These are phyloP conservation scores for Sphagnurus paluster DNA, from an alignment of 1,284 basidiomycete genomes.

Conservation along the genomic window DNA sequence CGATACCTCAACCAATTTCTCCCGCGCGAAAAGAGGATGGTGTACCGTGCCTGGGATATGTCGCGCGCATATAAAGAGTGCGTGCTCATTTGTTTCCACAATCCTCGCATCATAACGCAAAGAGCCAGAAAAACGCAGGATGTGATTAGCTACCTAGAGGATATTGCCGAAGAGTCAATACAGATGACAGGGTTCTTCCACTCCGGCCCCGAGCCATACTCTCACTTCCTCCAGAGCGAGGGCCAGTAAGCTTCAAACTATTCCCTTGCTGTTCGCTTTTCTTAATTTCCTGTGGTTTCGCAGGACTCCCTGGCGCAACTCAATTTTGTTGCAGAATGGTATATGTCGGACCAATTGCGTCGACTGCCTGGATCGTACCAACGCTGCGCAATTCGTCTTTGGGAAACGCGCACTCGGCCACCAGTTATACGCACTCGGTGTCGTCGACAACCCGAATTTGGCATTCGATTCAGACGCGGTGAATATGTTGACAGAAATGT, in stretches of 20 bases:
- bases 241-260: constrained; percentile 36
- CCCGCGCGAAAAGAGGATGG: constrained; percentile 83
- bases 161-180: constrained; percentile 93
- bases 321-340: constrained; percentile 87
- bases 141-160: constrained; percentile 94
- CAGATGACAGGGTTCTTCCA: constrained; percentile 95
- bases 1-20: constrained; percentile 95
- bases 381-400: constrained; percentile 97
- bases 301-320: constrained; percentile 55
- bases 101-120: not conserved
- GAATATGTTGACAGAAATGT: constrained; percentile 99
- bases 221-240: constrained; percentile 58
- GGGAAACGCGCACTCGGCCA: constrained; percentile 95
- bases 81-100: constrained; percentile 17
- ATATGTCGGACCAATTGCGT: constrained; percentile 92
- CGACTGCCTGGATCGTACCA: constrained; percentile 96
- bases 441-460: constrained; percentile 82
- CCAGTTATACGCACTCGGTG: constrained; percentile 93
- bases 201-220: constrained; percentile 76
- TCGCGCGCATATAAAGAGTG: constrained; percentile 87
- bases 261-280: constrained; percentile 19
- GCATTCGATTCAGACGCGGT: constrained; percentile 95
- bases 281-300: not conserved
- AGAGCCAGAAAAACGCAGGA: constrained; percentile 83
- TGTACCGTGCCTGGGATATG: constrained; percentile 97